A percentile compares a stretch with the other conserved stretches of the same genome.
Conservation (phyloP, 805 yeast species). For the Saturnispora dispora region DNA sequence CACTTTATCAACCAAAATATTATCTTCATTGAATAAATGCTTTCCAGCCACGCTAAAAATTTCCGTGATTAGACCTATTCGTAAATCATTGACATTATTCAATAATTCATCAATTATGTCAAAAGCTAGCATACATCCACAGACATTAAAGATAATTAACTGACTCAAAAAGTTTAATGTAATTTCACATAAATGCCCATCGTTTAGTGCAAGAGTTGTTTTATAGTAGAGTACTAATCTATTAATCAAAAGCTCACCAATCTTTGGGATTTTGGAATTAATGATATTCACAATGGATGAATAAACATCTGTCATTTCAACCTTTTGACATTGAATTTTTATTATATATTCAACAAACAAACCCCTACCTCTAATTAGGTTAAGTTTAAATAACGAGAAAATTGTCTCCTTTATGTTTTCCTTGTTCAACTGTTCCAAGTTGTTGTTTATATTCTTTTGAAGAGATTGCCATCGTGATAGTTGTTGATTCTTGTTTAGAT, state of each 20-base stretch:
- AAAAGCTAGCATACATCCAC: conserved; percentile 43
- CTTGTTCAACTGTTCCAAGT: conserved; percentile 37
- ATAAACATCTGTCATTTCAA: conserved; percentile 35
- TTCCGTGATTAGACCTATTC: conserved; percentile 45
- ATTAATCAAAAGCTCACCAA: conserved; percentile 49
- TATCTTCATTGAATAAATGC: conserved; percentile 34
- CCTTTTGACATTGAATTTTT: conserved; percentile 39
- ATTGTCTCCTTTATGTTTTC: conserved; percentile 41
- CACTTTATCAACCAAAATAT: conserved; percentile 28
- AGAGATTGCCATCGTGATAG: conserved; percentile 47
- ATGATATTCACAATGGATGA: conserved; percentile 51
- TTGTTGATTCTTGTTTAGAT: conserved; percentile 32
- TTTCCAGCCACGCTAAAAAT: conserved; percentile 47
- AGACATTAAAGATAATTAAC: conserved; percentile 53
- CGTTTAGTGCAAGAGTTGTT: conserved; percentile 38
- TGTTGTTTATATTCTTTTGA: conserved; percentile 37
- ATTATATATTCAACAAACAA: conserved; percentile 48
- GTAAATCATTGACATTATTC: conserved; percentile 38
- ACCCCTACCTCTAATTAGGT: conserved; percentile 55
- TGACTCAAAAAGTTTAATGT: conserved; percentile 47
- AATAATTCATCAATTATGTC: conserved; percentile 44
- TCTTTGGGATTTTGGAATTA: conserved; percentile 57
- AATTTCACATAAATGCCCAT: conserved; percentile 35
- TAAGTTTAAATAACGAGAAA: conserved; percentile 43
- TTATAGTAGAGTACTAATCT: conserved; percentile 54